Conservation (phyloP, 352 stramenopile genomes). For the Globisporangium alternatum region DNA sequence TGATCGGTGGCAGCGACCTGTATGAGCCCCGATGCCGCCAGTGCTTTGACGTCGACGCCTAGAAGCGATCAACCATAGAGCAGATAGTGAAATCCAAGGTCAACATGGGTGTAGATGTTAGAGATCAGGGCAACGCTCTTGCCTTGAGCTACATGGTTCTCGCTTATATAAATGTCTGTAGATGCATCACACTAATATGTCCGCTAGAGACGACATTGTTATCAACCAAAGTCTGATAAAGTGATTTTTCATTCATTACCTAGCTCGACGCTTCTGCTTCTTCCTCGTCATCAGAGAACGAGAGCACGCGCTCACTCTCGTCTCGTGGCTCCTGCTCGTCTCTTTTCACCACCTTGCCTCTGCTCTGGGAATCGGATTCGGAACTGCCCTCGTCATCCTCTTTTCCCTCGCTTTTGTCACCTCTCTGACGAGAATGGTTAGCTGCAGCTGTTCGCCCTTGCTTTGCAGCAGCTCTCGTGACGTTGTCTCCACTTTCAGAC, state of each 20-base stretch:
- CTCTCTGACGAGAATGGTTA: neutral
- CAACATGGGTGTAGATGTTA: neutral
- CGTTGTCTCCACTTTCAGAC: neutral
- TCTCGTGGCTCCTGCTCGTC: neutral
- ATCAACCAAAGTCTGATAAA: neutral
- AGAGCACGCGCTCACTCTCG: neutral
- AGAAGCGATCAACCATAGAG: neutral
- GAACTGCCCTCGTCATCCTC: neutral
- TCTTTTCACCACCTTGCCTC: neutral
- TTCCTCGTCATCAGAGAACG: slow-evolving; percentile 14
- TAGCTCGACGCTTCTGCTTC: neutral
- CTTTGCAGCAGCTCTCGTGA: neutral
- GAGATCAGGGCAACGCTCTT: neutral
- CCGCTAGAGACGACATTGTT: neutral
- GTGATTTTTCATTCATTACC: neutral
- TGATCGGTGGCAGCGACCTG: slow-evolving; percentile 75
- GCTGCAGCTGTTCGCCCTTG: neutral
- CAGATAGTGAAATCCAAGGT: neutral
- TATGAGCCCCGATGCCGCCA: slow-evolving; percentile 79
- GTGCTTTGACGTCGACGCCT: slow-evolving; percentile 47
- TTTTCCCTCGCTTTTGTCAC: neutral
- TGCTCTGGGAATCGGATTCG: neutral
- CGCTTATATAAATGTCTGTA: neutral
- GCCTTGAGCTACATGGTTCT: neutral
- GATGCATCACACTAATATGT: neutral